Evolutionary conservation across 306 rosid genomes (phyloP).

Genomic region (Datisca glomerata): DNA sequence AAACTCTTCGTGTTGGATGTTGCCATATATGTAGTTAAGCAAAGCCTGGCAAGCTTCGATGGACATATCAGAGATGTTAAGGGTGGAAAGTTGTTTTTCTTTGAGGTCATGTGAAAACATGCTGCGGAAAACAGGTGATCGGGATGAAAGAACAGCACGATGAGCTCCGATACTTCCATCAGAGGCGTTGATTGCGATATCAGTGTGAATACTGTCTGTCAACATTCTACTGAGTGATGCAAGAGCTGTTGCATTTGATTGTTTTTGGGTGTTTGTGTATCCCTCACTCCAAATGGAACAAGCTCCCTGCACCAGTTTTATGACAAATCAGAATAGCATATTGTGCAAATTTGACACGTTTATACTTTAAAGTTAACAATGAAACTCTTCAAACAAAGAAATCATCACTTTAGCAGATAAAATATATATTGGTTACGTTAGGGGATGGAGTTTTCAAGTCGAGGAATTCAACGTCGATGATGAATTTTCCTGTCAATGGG

Average conservation of each 20-base stretch:
- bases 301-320: slow-evolving; percentile 52
- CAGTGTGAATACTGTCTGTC: slow-evolving; percentile 79
- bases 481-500: slow-evolving; percentile 88
- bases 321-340: background rate
- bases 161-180: slow-evolving; percentile 87
- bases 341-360: background rate
- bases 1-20: slow-evolving; percentile 63
- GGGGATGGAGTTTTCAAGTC: slow-evolving; percentile 73
- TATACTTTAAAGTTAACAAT: background rate
- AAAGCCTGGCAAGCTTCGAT: slow-evolving; percentile 70
- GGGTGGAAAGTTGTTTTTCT: slow-evolving; percentile 71
- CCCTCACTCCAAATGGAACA: slow-evolving; percentile 78
- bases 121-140: slow-evolving; percentile 83
- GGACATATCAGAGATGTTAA: slow-evolving; percentile 88
- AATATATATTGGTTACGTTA: slow-evolving; percentile 25
- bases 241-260: slow-evolving; percentile 58
- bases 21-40: slow-evolving; percentile 73
- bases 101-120: slow-evolving; percentile 88
- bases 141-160: slow-evolving; percentile 81
- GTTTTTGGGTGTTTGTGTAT: slow-evolving; percentile 29
- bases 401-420: slow-evolving; percentile 10
- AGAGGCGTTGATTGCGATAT: slow-evolving; percentile 61
- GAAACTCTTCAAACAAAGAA: background rate
- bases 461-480: slow-evolving; percentile 87
- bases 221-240: slow-evolving; percentile 65